phyloP scores from a whole-genome alignment of 192 early-diverging fungal species.

The Coemansia sp. region DNA sequence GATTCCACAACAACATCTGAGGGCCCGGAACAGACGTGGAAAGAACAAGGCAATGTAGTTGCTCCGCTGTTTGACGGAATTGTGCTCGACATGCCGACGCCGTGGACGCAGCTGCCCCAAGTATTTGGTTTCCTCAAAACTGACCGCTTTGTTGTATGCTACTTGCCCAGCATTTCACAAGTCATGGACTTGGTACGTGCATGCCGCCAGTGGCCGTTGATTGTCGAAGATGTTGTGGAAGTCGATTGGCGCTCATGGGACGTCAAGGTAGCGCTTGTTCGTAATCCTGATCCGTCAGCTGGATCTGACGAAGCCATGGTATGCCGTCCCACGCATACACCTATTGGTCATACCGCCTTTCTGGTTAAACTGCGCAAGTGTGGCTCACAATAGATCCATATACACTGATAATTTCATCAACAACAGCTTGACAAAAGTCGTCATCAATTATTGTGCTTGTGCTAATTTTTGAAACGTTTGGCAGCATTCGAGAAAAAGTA shows the following conservation, averaged over 20 bases:
- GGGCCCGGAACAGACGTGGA: background rate
- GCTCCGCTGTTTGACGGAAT: slow-evolving; percentile 24
- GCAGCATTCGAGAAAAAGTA: no score
- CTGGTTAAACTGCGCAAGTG: slow-evolving; percentile 55
- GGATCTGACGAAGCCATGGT: slow-evolving; percentile 41
- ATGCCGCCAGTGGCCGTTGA: slow-evolving; percentile 23
- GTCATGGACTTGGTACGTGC: slow-evolving; percentile 37
- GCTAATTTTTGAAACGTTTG: no score
- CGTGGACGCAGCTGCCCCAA: slow-evolving; percentile 40
- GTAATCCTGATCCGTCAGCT: slow-evolving; percentile 9
- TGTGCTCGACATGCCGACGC: slow-evolving; percentile 49
- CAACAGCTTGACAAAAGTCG: no score
- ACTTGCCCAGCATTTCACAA: slow-evolving; percentile 50
- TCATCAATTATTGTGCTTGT: no score
- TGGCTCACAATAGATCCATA: background rate
- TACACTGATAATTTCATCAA: no score
- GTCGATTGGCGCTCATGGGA: slow-evolving; percentile 49
- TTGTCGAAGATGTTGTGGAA: slow-evolving; percentile 45
- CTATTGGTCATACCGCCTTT: slow-evolving; percentile 57
- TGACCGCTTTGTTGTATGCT: slow-evolving; percentile 41
- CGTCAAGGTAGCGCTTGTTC: slow-evolving; percentile 27
- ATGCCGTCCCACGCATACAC: slow-evolving; percentile 56
- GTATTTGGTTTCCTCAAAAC: slow-evolving; percentile 22
- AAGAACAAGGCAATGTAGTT: slow-evolving; percentile 4
- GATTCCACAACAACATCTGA: background rate